Conservation (phyloP, 2,329 filamentous ascomycete species). For the Phialocephala sp. region DNA sequence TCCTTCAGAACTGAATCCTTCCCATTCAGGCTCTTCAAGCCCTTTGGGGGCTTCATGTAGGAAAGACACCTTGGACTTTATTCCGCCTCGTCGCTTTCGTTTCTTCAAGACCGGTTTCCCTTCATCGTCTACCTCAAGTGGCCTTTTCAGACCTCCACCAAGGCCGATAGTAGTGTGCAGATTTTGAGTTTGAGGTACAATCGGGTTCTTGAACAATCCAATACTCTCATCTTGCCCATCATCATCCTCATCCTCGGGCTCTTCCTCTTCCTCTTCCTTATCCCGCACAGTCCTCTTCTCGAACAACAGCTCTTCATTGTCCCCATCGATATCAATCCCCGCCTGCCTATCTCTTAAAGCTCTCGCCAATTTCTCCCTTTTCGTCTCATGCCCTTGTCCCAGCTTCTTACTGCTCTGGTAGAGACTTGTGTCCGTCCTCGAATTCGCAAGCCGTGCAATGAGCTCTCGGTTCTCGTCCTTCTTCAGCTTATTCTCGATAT, state of each 20-base stretch:
- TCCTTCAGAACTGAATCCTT: conserved; percentile 61
- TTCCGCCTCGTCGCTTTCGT: conserved; percentile 72
- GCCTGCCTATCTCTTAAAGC: conserved; percentile 69
- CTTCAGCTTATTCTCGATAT: conserved; percentile 86
- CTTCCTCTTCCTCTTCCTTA: conserved; percentile 44
- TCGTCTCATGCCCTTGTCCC: conserved; percentile 74
- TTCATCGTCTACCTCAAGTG: conserved; percentile 78
- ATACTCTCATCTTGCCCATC: conserved; percentile 17
- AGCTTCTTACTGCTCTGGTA: conserved; percentile 80
- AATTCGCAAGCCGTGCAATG: conserved; percentile 79
- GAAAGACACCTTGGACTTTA: conserved; percentile 61
- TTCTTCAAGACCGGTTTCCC: conserved; percentile 82
- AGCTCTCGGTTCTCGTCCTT: conserved; percentile 91
- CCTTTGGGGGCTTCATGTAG: conserved; percentile 53
- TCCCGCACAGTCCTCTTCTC: conserved; percentile 45
- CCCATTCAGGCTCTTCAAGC: conserved; percentile 61
- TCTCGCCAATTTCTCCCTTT: conserved; percentile 69
- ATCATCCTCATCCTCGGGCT: conserved; percentile 37
- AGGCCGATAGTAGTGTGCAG: conserved; percentile 42
- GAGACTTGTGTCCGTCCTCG: conserved; percentile 81
- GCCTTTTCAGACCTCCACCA: conserved; percentile 86
- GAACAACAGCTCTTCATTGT: conserved; percentile 60
- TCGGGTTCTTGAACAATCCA: conserved; percentile 25
- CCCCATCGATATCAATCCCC: conserved; percentile 54
- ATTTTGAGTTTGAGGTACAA: conserved; percentile 16